Percentiles rank a stretch among this genome's conserved stretches.
Conservation (phyloP, 2,329 filamentous ascomycete species). For the Atkinsonella texensis region DNA sequence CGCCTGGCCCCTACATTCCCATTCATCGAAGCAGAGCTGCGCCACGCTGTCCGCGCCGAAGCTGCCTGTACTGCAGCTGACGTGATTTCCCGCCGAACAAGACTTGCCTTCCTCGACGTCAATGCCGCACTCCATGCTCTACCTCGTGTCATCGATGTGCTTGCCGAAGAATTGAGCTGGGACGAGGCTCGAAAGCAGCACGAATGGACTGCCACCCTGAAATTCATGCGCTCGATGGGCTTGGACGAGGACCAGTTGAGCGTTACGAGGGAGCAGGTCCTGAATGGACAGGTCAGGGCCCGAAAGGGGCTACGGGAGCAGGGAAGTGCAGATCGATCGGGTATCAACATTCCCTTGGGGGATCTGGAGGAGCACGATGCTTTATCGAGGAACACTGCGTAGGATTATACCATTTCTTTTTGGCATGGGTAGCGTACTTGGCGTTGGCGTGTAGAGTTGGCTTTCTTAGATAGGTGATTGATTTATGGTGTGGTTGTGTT, state of each 20-base stretch:
- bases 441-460: background rate
- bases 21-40: constrained; percentile 62
- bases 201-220: constrained; percentile 41
- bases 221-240: constrained; percentile 34
- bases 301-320: background rate
- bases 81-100: constrained; percentile 56
- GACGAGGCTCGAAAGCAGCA: constrained; percentile 41
- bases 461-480: too few relatives aligned
- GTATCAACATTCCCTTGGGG: background rate
- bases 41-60: constrained; percentile 60
- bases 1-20: constrained; percentile 56
- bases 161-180: constrained; percentile 60
- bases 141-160: constrained; percentile 58
- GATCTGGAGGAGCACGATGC: constrained; percentile 1
- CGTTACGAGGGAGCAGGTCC: constrained; percentile 12
- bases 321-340: background rate
- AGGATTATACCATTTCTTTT: background rate
- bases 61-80: constrained; percentile 63
- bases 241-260: constrained; percentile 17
- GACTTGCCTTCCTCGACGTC: constrained; percentile 65
- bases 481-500: too few relatives aligned
- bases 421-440: background rate
- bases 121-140: constrained; percentile 58
- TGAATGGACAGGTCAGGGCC: constrained; percentile 1
- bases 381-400: constrained; percentile 1